Evolutionary conservation across 2,329 filamentous ascomycete genomes (phyloP).

Genomic region (Xylaria sp.): DNA sequence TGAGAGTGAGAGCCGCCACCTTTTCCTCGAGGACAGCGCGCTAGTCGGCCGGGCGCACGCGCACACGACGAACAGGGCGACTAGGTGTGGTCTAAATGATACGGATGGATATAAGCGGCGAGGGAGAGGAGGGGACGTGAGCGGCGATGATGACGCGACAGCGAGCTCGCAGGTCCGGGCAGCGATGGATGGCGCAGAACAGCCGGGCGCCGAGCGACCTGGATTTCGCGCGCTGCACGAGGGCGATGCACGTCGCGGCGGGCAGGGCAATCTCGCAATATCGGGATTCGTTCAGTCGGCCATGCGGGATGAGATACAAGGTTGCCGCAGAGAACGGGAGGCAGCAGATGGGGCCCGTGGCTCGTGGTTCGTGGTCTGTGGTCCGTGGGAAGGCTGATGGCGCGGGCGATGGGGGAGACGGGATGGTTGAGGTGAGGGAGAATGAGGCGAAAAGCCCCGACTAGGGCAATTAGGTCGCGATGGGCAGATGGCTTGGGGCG

Average conservation of each 20-base stretch:
- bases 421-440: constrained; percentile 20
- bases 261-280: constrained; percentile 15
- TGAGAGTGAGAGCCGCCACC: constrained; percentile 62
- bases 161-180: background rate
- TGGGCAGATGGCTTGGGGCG: background rate
- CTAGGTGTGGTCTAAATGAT: background rate
- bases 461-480: constrained; percentile 26
- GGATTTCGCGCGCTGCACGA: constrained; percentile 15
- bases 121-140: background rate
- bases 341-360: constrained; percentile 21
- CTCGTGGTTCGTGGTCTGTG: constrained; percentile 27
- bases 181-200: constrained; percentile 4
- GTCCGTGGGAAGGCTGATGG: constrained; percentile 21
- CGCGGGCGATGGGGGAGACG: constrained; percentile 19
- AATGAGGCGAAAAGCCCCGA: constrained; percentile 27
- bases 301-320: background rate
- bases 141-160: constrained; percentile 16
- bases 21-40: constrained; percentile 45
- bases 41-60: constrained; percentile 40
- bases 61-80: constrained; percentile 18
- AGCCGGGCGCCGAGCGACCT: background rate
- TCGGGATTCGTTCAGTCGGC: background rate
- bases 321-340: constrained; percentile 8
- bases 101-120: background rate
- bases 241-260: constrained; percentile 3